phyloP scores from a whole-genome alignment of 768 basidiomycete genomes.

The Lactarius indigo region DNA sequence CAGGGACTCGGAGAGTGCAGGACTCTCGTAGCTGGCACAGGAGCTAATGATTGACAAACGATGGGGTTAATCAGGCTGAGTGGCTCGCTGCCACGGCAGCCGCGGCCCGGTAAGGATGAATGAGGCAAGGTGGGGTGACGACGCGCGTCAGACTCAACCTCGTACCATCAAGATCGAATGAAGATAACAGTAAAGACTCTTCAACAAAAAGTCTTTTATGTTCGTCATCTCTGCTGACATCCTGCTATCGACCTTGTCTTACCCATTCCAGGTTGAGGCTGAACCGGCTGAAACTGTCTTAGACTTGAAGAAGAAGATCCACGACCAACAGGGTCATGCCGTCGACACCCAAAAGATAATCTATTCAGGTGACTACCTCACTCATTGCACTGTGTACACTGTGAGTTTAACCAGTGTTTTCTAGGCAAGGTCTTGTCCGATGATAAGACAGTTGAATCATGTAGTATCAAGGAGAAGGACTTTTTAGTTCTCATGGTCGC shows the following conservation, averaged over 20 bases:
- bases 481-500: slow-evolving; percentile 99
- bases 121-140: too few relatives aligned
- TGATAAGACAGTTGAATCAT: slow-evolving; percentile 81
- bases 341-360: slow-evolving; percentile 86
- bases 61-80: too few relatives aligned
- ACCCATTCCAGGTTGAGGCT: slow-evolving; percentile 59
- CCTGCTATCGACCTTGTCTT: neutral
- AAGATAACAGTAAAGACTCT: slow-evolving; percentile 95
- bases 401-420: slow-evolving; percentile 10
- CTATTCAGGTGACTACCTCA: slow-evolving; percentile 66
- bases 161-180: slow-evolving; percentile 43
- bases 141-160: neutral
- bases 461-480: slow-evolving; percentile 96
- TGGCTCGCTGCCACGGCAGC: too few relatives aligned
- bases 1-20: too few relatives aligned
- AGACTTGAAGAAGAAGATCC: slow-evolving; percentile 81
- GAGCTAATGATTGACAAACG: too few relatives aligned
- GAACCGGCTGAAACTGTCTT: slow-evolving; percentile 72
- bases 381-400: slow-evolving; percentile 11
- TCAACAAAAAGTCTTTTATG: slow-evolving; percentile 87
- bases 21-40: too few relatives aligned
- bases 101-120: neutral
- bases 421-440: slow-evolving; percentile 90
- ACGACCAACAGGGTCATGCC: slow-evolving; percentile 68
- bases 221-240: slow-evolving; percentile 32